Conservation (phyloP, 106 monocot species). For the Dendrobium nobile region DNA sequence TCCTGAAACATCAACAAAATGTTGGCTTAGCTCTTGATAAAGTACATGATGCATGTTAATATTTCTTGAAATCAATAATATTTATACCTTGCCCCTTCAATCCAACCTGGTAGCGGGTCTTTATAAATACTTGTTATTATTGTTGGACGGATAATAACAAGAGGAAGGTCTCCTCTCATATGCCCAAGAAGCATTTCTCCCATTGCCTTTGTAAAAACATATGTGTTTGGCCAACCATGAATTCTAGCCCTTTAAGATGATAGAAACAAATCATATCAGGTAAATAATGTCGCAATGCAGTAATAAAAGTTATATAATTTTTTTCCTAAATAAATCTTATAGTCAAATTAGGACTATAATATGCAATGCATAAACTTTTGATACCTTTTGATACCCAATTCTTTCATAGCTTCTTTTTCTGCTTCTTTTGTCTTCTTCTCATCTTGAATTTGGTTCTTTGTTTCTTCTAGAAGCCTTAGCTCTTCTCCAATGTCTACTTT, state of each 20-base stretch:
- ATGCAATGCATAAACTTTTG: neutral
- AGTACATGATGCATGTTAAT: neutral
- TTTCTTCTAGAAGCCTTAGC: conserved; percentile 17
- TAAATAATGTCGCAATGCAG: neutral
- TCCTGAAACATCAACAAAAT: conserved; percentile 23
- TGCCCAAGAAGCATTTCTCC: conserved; percentile 72
- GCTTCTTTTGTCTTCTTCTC: conserved; percentile 7
- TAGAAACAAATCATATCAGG: neutral
- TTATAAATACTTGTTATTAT: conserved; percentile 71
- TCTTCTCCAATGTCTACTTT: conserved; percentile 52
- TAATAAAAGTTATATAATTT: too few species aligned
- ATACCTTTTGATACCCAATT: conserved; percentile 16
- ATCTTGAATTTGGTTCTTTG: neutral
- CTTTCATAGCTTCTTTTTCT: conserved; percentile 14
- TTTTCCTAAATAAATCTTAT: neutral
- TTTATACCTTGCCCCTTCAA: conserved; percentile 56
- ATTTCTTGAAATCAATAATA: neutral
- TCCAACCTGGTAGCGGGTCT: conserved; percentile 78
- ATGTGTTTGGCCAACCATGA: conserved; percentile 85
- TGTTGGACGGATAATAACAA: conserved; percentile 65
- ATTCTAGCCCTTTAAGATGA: conserved; percentile 36
- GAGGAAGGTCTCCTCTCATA: conserved; percentile 38
- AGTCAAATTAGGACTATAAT: neutral
- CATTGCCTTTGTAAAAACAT: conserved; percentile 81
- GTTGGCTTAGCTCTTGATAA: neutral